These are phyloP conservation scores for Scutellaria minor DNA, from an alignment of 257 asterid species.

Conservation along the genomic window DNA sequence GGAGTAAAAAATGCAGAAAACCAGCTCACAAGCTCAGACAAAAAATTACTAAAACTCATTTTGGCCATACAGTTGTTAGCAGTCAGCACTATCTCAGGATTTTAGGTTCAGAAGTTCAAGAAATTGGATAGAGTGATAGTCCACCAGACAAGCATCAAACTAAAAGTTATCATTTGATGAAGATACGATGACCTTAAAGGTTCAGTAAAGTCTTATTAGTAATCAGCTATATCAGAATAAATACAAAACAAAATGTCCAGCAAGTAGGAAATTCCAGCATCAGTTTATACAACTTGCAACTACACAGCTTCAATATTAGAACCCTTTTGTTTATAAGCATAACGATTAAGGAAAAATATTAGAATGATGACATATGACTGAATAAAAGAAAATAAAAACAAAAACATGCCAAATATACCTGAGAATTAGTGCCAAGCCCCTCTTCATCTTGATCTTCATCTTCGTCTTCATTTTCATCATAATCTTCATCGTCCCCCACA, in stretches of 20 bases:
- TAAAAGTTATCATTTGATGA: neutral
- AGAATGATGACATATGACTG: neutral
- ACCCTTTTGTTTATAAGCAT: conserved; percentile 12
- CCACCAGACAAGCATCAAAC: neutral
- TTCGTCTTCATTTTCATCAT: conserved; percentile 52
- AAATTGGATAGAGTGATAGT: neutral
- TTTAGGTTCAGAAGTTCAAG: conserved; percentile 5
- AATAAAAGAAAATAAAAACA: conserved; percentile 13
- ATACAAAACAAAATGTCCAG: neutral
- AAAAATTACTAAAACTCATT: neutral
- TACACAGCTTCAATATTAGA: neutral
- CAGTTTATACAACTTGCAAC: neutral
- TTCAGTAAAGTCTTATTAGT: neutral
- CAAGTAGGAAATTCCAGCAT: conserved; percentile 14
- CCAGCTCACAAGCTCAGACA: neutral
- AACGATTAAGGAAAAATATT: neutral
- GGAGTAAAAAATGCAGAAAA: neutral
- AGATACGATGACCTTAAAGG: neutral
- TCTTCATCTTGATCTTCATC: conserved; percentile 58
- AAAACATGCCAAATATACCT: conserved; percentile 50
- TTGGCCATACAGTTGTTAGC: neutral
- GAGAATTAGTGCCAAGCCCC: conserved; percentile 63
- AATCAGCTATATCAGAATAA: neutral
- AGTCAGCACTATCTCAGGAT: neutral
- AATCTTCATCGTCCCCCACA: conserved; percentile 53